Evolutionary conservation across 192 early-diverging fungal genomes (phyloP).

Genomic region (Mortierella hygrophila): DNA sequence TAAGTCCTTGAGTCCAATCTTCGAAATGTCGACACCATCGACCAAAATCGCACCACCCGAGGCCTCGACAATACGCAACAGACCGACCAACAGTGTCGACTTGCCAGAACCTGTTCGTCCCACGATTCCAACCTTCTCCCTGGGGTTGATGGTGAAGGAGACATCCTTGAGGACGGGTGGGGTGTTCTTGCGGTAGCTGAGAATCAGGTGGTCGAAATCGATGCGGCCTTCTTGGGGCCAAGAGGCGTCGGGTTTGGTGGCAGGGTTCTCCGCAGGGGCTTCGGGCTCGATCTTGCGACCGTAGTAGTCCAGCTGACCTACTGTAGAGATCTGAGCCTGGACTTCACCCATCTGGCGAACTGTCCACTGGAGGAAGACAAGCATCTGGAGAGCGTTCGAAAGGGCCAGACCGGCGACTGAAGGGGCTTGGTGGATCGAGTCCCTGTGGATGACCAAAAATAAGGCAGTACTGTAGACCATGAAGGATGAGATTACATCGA

Average conservation of each 20-base stretch:
- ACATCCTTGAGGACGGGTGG: constrained; percentile 53
- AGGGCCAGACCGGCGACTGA: constrained; percentile 42
- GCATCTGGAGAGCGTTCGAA: constrained; percentile 44
- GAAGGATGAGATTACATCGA: constrained; percentile 69
- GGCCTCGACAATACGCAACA: constrained; percentile 82
- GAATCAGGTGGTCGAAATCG: constrained; percentile 66
- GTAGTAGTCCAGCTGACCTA: constrained; percentile 80
- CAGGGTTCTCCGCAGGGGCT: constrained; percentile 58
- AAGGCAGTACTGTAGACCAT: constrained; percentile 72
- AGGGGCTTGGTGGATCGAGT: constrained; percentile 21
- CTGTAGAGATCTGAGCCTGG: constrained; percentile 39
- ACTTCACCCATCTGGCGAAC: constrained; percentile 34
- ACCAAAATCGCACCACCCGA: constrained; percentile 74
- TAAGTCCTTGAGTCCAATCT: constrained; percentile 73
- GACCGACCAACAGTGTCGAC: constrained; percentile 72
- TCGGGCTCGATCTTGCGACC: constrained; percentile 73
- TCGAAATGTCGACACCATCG: constrained; percentile 79
- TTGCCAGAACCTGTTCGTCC: constrained; percentile 87
- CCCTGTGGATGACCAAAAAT: constrained; percentile 62
- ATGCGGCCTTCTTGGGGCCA: constrained; percentile 78
- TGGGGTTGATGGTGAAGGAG: constrained; percentile 67
- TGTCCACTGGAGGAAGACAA: constrained; percentile 39
- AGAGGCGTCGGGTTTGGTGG: constrained; percentile 22
- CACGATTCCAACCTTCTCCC: constrained; percentile 89
- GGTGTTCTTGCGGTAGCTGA: constrained; percentile 68